Evolutionary conservation across 306 rosid species (phyloP).

Genomic region (Cucurbita maxima): DNA sequence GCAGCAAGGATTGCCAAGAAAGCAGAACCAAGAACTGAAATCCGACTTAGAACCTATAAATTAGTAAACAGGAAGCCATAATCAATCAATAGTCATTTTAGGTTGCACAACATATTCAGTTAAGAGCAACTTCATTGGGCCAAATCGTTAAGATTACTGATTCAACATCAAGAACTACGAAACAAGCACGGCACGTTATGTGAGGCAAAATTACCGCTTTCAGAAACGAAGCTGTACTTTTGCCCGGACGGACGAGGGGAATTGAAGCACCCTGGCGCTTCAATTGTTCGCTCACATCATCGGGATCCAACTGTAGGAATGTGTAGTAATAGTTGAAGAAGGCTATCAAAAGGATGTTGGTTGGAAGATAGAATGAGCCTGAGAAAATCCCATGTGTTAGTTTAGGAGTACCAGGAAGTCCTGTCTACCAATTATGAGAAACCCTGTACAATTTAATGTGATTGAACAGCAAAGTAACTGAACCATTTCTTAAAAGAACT

Average conservation of each 20-base stretch:
- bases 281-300: conserved; percentile 89
- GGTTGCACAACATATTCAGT: background rate
- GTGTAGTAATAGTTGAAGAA: conserved; percentile 99
- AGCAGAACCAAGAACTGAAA: conserved; percentile 87
- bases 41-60: conserved; percentile 72
- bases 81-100: background rate
- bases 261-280: conserved; percentile 95
- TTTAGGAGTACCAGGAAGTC: background rate
- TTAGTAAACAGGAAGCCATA: conserved; percentile 5
- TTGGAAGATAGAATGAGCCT: conserved; percentile 86
- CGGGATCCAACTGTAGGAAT: conserved; percentile 89
- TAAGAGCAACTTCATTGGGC: background rate
- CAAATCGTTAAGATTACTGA: background rate
- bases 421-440: background rate
- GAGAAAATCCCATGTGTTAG: conserved; percentile 17
- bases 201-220: conserved; percentile 45
- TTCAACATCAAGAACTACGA: background rate
- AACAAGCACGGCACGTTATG: background rate
- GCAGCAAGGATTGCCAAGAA: conserved; percentile 85
- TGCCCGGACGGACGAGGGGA: conserved; percentile 90
- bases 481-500: background rate
- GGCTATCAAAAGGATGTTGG: conserved; percentile 76
- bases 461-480: background rate
- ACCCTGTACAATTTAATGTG: background rate
- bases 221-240: conserved; percentile 66